Base-by-base conservation (phyloP, 108 stramenopile genomes). In the Fistulifera solaris region DNA sequence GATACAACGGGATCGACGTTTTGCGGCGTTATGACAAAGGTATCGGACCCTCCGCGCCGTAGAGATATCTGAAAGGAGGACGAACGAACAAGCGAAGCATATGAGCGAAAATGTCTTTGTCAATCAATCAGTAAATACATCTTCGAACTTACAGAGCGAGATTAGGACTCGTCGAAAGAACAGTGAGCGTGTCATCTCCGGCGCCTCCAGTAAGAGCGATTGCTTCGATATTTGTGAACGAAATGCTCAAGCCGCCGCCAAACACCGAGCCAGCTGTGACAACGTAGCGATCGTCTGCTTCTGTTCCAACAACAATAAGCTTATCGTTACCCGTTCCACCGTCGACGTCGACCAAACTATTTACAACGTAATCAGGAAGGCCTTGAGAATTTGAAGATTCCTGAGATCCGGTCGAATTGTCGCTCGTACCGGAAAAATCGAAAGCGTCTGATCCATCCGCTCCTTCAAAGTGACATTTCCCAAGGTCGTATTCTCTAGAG, bases 341-440 rank as follows among this genome's bases (percentile, higher is more conserved):
- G 50, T 71, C 70, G 44, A 71, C 47, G 27, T 71, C 70, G 4
- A 71, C 70, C n/a, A 65, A 46, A 18, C 47, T 31, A 16, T 64
- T 67, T 1, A 67, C 66, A 27, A 67, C 58, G 26, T 67, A 67
- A 25, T 60, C 51, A 26, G 66, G 58, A 21, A 58, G 43, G n/a
- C n/a, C n/a, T n/a, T n/a, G n/a, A n/a, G n/a, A 12, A 13, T 15
- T 53, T 52, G 52, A 41, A 28, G 19, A 21, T 38, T 51, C 48
- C 18, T n/a, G 39, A 13, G 35, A 35, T 35, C 31, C 31, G 31
- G 31, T 35, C 8, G 31, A 35, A 8, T 35, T 35, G 8, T 35
- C 8, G 31, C 6, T 6, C 31, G 8, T 35, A 3, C 31, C 31
- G 8, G 31, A 35, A 8, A 35, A 35, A 8, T 15, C 41, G 1